Conservation (phyloP, 352 stramenopile genomes). For the Globisporangium middletonii region DNA sequence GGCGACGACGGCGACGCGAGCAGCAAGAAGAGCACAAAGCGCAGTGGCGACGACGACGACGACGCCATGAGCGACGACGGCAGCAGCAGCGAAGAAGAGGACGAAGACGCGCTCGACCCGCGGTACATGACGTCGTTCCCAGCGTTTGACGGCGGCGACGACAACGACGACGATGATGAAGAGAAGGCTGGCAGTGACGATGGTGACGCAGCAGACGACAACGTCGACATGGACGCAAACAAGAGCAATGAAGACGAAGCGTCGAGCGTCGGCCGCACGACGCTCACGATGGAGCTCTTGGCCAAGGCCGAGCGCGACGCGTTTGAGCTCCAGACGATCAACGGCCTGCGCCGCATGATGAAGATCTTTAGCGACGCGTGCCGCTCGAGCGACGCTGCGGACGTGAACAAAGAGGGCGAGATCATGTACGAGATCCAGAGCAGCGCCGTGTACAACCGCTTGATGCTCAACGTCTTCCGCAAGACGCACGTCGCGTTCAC, state of each 20-base stretch:
- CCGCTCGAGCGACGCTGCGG: constrained; percentile 86
- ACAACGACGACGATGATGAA: constrained; percentile 19
- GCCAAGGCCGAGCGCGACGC: constrained; percentile 84
- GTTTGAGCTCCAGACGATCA: constrained; percentile 86
- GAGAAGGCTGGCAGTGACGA: constrained; percentile 16
- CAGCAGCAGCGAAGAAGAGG: constrained; percentile 79
- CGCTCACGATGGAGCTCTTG: constrained; percentile 73
- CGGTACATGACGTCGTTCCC: constrained; percentile 60
- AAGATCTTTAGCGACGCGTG: constrained; percentile 94
- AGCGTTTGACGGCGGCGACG: constrained; percentile 13
- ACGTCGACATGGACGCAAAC: constrained; percentile 6
- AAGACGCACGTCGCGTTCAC: constrained; percentile 85
- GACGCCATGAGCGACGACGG: constrained; percentile 40
- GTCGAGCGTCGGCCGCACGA: constrained; percentile 34
- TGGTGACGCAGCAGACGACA: constrained; percentile 1
- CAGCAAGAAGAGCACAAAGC: constrained; percentile 15
- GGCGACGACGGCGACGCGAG: constrained; percentile 17
- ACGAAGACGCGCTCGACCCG: constrained; percentile 72
- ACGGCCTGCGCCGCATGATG: constrained; percentile 87
- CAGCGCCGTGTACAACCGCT: constrained; percentile 92
- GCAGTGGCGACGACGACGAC: constrained; percentile 27
- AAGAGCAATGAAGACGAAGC: constrained; percentile 17
- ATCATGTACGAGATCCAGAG: constrained; percentile 91
- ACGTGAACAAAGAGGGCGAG: constrained; percentile 58
- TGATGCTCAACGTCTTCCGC: constrained; percentile 93